A percentile compares a stretch with the other conserved stretches of the same genome.
Evolutionary conservation across 2,329 filamentous ascomycete genomes (phyloP).

Genomic region (Diaporthe vaccinii): DNA sequence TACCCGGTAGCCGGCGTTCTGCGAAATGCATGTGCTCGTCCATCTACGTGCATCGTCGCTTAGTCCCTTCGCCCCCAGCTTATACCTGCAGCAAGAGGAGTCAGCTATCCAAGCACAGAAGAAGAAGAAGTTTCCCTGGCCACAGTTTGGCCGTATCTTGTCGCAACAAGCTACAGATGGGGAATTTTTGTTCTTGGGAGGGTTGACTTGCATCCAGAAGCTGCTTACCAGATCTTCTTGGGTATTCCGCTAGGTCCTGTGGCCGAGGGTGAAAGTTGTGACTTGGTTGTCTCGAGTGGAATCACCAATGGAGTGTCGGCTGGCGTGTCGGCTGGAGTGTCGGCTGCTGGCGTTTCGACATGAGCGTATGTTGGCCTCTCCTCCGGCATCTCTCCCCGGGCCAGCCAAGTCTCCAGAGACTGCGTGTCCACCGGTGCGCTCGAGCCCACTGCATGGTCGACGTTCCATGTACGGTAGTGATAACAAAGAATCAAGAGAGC

Average conservation of each 20-base stretch:
- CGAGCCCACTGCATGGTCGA: neutral
- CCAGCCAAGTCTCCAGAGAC: neutral
- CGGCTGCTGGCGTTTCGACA: neutral
- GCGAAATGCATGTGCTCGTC: constrained; percentile 49
- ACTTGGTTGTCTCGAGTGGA: neutral
- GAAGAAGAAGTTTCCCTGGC: no score
- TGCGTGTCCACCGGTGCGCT: neutral
- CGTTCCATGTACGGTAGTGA: constrained; percentile 1
- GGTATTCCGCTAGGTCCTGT: neutral
- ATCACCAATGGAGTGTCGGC: neutral
- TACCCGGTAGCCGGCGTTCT: constrained; percentile 46
- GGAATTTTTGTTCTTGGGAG: no score
- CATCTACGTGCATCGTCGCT: constrained; percentile 47
- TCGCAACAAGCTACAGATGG: no score
- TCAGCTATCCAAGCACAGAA: no score
- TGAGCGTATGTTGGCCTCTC: neutral
- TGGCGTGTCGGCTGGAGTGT: neutral
- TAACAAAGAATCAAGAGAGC: neutral
- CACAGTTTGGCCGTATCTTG: no score
- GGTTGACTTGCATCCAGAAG: no score
- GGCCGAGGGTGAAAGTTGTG: neutral
- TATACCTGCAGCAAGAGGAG: constrained; percentile 45
- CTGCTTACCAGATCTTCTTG: constrained; percentile 49
- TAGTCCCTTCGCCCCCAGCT: constrained; percentile 53
- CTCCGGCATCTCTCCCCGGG: neutral